phyloP scores from a whole-genome alignment of 441 rosid species.

The Kokia cookei region DNA sequence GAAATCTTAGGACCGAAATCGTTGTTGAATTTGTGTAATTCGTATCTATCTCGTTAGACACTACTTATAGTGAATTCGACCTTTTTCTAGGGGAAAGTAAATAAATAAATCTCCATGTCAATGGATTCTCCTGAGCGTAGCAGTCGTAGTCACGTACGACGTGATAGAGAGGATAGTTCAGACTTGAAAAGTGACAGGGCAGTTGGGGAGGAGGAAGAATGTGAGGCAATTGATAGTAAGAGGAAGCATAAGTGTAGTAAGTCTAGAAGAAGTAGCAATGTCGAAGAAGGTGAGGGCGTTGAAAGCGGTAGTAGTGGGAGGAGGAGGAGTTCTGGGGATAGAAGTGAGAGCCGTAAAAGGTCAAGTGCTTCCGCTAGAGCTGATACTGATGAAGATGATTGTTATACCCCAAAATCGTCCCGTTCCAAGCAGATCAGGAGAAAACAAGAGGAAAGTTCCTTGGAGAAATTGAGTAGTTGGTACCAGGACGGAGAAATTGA shows the following conservation, averaged over 20 bases:
- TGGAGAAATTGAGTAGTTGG: constrained; percentile 85
- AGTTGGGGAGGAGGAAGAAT: constrained; percentile 30
- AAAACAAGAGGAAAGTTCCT: constrained; percentile 86
- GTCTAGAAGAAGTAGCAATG: constrained; percentile 48
- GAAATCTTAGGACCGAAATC: background rate
- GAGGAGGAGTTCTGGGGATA: constrained; percentile 56
- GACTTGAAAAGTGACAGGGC: constrained; percentile 33
- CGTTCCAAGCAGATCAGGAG: constrained; percentile 62
- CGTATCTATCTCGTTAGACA: background rate
- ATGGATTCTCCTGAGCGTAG: constrained; percentile 68
- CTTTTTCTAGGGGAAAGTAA: background rate
- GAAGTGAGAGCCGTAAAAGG: constrained; percentile 58
- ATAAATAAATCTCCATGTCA: background rate
- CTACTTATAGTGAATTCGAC: background rate
- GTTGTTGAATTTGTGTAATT: background rate
- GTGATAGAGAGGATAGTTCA: constrained; percentile 39
- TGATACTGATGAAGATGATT: constrained; percentile 69
- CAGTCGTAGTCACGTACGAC: constrained; percentile 35
- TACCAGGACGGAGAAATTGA: constrained; percentile 92
- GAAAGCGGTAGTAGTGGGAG: constrained; percentile 50
- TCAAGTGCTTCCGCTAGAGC: constrained; percentile 46
- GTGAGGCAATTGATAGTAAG: constrained; percentile 55
- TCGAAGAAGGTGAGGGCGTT: constrained; percentile 49
- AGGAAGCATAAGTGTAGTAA: constrained; percentile 65
- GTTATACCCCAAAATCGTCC: constrained; percentile 40